A percentile compares a stretch with the other conserved stretches of the same genome.
Conservation (phyloP, 768 basidiomycete genomes). For the Hysterangium stoloniferum region DNA sequence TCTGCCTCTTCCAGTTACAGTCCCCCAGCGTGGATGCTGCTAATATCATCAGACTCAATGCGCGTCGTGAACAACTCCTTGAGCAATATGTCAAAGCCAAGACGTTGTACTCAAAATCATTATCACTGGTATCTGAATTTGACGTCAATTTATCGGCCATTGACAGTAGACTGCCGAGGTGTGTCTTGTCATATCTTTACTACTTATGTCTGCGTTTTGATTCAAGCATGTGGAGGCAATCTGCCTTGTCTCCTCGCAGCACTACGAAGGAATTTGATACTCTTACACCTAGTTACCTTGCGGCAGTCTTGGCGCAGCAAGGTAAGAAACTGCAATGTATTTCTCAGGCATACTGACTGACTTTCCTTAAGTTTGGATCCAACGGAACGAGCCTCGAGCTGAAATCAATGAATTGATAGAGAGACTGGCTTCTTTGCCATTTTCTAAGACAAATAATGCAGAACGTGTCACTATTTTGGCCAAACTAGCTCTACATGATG, state of each 20-base stretch:
- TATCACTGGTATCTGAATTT: constrained; percentile 53
- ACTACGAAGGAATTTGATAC: constrained; percentile 32
- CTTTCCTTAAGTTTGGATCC: constrained; percentile 48
- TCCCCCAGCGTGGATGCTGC: constrained; percentile 47
- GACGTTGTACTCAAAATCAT: constrained; percentile 47
- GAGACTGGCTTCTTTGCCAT: constrained; percentile 48
- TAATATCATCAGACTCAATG: constrained; percentile 47
- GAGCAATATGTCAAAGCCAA: constrained; percentile 39
- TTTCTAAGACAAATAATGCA: constrained; percentile 56
- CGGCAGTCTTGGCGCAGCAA: constrained; percentile 55
- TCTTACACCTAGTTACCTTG: constrained; percentile 53
- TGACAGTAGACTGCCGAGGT: constrained; percentile 43
- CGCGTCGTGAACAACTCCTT: constrained; percentile 40
- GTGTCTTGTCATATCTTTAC: constrained; percentile 16
- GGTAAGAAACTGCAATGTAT: constrained; percentile 39
- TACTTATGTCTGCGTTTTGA: not conserved
- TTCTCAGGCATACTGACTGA: constrained; percentile 6
- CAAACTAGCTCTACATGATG: constrained; percentile 68
- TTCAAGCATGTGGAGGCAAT: not conserved
- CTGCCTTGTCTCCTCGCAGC: not conserved
- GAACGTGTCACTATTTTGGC: constrained; percentile 72
- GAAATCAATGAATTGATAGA: constrained; percentile 49
- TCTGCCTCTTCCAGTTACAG: constrained; percentile 10
- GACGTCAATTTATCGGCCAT: constrained; percentile 45
- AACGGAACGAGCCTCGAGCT: constrained; percentile 48